phyloP scores from a whole-genome alignment of 352 stramenopile genomes.

The Aphanomyces stellatus region DNA sequence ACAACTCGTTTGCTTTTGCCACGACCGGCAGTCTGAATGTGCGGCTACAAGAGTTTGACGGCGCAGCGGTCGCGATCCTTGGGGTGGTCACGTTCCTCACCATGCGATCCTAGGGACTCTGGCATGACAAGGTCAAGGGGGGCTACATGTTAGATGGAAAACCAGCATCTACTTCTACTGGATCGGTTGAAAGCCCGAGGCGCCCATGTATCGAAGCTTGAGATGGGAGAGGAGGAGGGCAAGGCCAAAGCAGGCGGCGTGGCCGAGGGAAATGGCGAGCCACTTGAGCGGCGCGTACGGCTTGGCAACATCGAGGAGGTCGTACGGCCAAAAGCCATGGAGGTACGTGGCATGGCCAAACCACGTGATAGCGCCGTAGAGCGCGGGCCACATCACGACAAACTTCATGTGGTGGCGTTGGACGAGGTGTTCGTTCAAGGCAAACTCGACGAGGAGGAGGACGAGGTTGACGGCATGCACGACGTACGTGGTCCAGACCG shows the following conservation, averaged over 20 bases:
- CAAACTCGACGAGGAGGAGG: constrained; percentile 11
- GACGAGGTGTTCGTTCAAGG: constrained; percentile 9
- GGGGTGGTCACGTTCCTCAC: too few relatives aligned
- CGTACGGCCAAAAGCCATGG: constrained; percentile 14
- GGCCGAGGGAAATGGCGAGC: neutral
- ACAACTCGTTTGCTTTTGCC: too few relatives aligned
- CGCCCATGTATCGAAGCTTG: too few relatives aligned
- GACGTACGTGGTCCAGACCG: constrained; percentile 8
- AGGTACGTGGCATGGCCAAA: constrained; percentile 2
- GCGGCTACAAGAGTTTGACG: too few relatives aligned
- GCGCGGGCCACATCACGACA: neutral
- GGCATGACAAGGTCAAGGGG: too few relatives aligned
- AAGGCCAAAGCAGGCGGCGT: neutral
- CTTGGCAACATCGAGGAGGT: neutral
- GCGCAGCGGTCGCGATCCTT: too few relatives aligned
- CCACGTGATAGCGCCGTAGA: constrained; percentile 14
- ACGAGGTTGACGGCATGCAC: constrained; percentile 2
- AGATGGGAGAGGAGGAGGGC: neutral
- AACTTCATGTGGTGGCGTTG: neutral
- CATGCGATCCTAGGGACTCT: too few relatives aligned
- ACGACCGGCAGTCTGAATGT: too few relatives aligned
- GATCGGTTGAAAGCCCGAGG: too few relatives aligned
- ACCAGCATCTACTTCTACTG: too few relatives aligned
- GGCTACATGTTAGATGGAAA: too few relatives aligned
- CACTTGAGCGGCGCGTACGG: constrained; percentile 2